Evolutionary conservation across 2,329 filamentous ascomycete species (phyloP), one percentile per base, ranked within the genome.

Genomic region (Phialophora expanda): DNA sequence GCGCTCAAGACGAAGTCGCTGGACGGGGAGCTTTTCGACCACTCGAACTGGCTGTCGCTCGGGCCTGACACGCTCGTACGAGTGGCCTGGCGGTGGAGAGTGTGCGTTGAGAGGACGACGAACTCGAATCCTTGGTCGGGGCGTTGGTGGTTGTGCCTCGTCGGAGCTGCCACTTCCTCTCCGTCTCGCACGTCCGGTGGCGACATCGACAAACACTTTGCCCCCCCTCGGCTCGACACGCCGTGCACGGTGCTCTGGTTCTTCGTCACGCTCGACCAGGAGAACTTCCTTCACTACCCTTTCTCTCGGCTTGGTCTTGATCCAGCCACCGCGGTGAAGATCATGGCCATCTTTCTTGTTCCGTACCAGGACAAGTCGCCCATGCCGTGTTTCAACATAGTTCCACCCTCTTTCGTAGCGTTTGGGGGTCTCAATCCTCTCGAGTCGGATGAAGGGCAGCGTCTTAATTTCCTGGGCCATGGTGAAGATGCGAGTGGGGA

Each of bases 341-440:
- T 44, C 34, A 4, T 9, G 32, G 4, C 30, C 46, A 14, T 61
- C 58, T 24, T 53, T 61, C 58, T 51, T 53, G 30, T 59, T 50
- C n/a, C 58, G 30, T 20, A 61, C 58, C n/a, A 53, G 9, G 17
- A 50, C 48, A 20, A 61, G 58, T 38, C 30, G 46, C 4, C 46
- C 48, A 30, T 53, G 41, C 12, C 48, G 26, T 22, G 17, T 32
- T 44, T 61, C 58, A 17, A 53, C 48, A 44, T 61, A 61, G 2
- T 8, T 41, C 58, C 58, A 61, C 3, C 58, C 58, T 17, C 48
- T 53, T 22, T 61, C 58, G 20, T 61, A 61, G 11, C 34, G 24
- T 34, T 41, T 41, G 20, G 46, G 28, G 32, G 46, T 44, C 26
- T 24, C 12, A 22, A 24, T 26, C 58, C 14, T 61, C 46, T 61